Base-by-base conservation (phyloP, 768 basidiomycete species). In the Xerocomellus chrysenteron region DNA sequence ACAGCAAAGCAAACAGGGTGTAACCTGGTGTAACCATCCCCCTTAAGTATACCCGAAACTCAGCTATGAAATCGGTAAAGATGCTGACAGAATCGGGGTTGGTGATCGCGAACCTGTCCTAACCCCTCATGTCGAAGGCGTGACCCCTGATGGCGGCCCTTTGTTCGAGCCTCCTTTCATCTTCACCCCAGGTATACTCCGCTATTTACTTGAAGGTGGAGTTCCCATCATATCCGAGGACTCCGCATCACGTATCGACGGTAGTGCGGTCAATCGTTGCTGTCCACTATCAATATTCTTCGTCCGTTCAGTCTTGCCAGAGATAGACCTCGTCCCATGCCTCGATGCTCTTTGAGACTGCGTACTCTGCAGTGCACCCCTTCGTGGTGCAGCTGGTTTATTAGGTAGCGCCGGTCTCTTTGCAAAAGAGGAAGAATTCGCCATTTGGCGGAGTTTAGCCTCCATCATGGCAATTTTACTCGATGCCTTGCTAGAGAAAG, bases 391-490 rank as follows among this genome's bases (percentile, higher is more conserved):
- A 4, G 17, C 26, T 1, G 72, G 70, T 47, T 59, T 72, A 16
- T 19, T 52, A 11, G 70, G 70, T 9, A 71, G 43, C 14, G 47
- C 56, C 16, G 68, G 60, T 52, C 56, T 57, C 30, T 70, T 67
- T 0, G 47, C 39, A 28, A 65, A 66, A 2, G 59, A 26, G 1
- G 63, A 64, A 14, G 65, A 68, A 54, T 56, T 68, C 63, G 85
- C 84, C 82, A 97, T 85, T 59, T 92, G 84, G 17, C 85, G 82
- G 24, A 99, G 78, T 72, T 99, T 99, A 3, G 96, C 96, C 73
- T 99, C 97, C 81, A 98, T 89, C 65, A 88, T 83, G 9, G 94
- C 94, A 63, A 99, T 99, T 74, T 98, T 97, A 63, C 85, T 86
- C 43, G 81, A 76, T 2, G 92, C 94, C 48, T 91, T 95, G 45